Evolutionary conservation across 1,284 basidiomycete species (phyloP).

Genomic region (Pseudozyma tsukubaensis): DNA sequence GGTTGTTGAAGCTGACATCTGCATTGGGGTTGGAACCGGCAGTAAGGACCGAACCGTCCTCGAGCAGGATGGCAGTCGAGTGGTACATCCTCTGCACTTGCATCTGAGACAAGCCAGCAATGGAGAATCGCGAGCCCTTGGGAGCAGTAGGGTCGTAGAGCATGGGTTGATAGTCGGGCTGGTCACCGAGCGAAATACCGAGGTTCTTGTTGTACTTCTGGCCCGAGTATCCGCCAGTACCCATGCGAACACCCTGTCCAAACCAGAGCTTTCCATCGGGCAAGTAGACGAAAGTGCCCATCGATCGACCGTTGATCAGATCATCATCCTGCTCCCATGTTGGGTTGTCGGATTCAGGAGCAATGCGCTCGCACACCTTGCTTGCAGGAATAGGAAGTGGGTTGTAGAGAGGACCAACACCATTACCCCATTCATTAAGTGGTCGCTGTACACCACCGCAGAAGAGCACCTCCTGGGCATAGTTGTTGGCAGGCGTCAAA

Average conservation of each 20-base stretch:
- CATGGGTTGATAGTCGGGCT: slow-evolving; percentile 78
- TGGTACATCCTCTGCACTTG: slow-evolving; percentile 84
- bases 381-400: slow-evolving; percentile 38
- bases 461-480: slow-evolving; percentile 83
- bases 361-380: slow-evolving; percentile 57
- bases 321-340: slow-evolving; percentile 54
- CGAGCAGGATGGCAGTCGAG: slow-evolving; percentile 77
- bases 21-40: slow-evolving; percentile 94
- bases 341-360: slow-evolving; percentile 46
- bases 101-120: slow-evolving; percentile 76
- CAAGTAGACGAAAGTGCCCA: slow-evolving; percentile 73
- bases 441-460: slow-evolving; percentile 81
- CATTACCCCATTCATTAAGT: slow-evolving; percentile 58
- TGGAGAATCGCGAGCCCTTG: slow-evolving; percentile 76
- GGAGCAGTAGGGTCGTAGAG: slow-evolving; percentile 78
- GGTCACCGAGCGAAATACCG: slow-evolving; percentile 55
- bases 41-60: slow-evolving; percentile 83
- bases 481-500: slow-evolving; percentile 87
- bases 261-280: slow-evolving; percentile 76
- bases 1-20: slow-evolving; percentile 72
- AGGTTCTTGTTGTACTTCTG: slow-evolving; percentile 72
- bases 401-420: slow-evolving; percentile 50
- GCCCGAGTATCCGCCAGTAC: slow-evolving; percentile 80
- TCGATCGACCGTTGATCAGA: slow-evolving; percentile 52
- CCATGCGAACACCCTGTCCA: slow-evolving; percentile 56